Conservation (phyloP, 73 alveolate genomes). For the Effrenium voratum region DNA sequence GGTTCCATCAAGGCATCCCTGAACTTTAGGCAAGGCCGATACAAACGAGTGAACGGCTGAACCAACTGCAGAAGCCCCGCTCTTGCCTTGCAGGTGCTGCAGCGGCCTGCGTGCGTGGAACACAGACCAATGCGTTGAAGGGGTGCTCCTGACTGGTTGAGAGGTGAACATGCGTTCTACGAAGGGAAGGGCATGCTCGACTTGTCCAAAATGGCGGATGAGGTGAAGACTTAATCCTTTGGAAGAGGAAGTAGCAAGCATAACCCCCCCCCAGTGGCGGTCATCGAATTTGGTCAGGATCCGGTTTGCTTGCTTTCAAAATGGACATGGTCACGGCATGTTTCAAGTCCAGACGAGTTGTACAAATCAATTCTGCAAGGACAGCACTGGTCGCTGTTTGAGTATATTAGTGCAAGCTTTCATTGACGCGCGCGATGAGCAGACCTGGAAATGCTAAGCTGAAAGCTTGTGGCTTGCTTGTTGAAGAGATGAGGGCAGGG, state of each 20-base stretch:
- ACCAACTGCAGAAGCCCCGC: background rate
- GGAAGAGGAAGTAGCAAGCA: background rate
- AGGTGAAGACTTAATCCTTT: background rate
- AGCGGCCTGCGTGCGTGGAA: slow-evolving; percentile 94
- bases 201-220: background rate
- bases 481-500: too few relatives aligned
- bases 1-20: background rate
- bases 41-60: background rate
- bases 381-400: too few relatives aligned
- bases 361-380: too few relatives aligned
- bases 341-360: too few relatives aligned
- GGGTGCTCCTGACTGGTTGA: slow-evolving; percentile 26
- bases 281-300: background rate
- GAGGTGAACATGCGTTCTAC: background rate
- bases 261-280: background rate
- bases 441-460: too few relatives aligned
- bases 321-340: too few relatives aligned
- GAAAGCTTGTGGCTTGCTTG: too few relatives aligned
- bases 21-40: background rate
- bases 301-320: background rate
- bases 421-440: too few relatives aligned
- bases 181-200: background rate
- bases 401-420: too few relatives aligned
- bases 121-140: slow-evolving; percentile 74
- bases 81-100: slow-evolving; percentile 6